Conservation (phyloP, 2,329 filamentous ascomycete genomes). For the Microcera coccophila region DNA sequence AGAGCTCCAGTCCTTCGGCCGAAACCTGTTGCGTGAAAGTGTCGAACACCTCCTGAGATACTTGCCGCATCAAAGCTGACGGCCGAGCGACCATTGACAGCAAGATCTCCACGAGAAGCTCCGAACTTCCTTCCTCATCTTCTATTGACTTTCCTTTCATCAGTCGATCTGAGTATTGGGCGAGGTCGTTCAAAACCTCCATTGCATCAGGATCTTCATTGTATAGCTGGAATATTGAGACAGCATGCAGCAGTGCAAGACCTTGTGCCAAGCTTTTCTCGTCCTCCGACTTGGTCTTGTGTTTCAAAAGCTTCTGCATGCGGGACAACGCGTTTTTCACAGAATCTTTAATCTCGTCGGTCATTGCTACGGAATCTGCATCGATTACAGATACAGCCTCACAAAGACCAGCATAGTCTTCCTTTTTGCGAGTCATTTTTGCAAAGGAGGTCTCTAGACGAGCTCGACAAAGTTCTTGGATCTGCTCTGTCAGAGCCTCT, state of each 20-base stretch:
- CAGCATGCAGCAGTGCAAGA: conserved; percentile 74
- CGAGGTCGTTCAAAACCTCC: conserved; percentile 76
- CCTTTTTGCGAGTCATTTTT: conserved; percentile 51
- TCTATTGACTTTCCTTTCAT: conserved; percentile 45
- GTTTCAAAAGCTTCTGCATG: conserved; percentile 51
- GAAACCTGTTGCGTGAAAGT: conserved; percentile 75
- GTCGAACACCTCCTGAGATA: conserved; percentile 83
- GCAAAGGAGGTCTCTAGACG: conserved; percentile 57
- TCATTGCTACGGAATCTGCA: conserved; percentile 49
- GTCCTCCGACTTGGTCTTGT: conserved; percentile 31
- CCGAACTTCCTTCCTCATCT: conserved; percentile 56
- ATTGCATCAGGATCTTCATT: conserved; percentile 85
- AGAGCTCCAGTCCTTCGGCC: conserved; percentile 62
- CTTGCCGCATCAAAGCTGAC: conserved; percentile 78
- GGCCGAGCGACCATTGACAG: conserved; percentile 85
- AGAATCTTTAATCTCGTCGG: conserved; percentile 51
- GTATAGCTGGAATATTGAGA: conserved; percentile 84
- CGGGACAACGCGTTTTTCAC: conserved; percentile 49
- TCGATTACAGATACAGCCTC: conserved; percentile 53
- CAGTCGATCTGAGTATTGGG: conserved; percentile 67
- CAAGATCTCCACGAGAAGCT: conserved; percentile 79
- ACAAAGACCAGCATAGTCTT: conserved; percentile 52
- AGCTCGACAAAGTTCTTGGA: conserved; percentile 52
- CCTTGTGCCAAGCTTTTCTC: conserved; percentile 52
- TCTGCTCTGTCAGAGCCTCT: conserved; percentile 47